These are phyloP conservation scores for Elaeagnus macrophylla DNA, from an alignment of 306 rosid genomes.

Conservation along the genomic window DNA sequence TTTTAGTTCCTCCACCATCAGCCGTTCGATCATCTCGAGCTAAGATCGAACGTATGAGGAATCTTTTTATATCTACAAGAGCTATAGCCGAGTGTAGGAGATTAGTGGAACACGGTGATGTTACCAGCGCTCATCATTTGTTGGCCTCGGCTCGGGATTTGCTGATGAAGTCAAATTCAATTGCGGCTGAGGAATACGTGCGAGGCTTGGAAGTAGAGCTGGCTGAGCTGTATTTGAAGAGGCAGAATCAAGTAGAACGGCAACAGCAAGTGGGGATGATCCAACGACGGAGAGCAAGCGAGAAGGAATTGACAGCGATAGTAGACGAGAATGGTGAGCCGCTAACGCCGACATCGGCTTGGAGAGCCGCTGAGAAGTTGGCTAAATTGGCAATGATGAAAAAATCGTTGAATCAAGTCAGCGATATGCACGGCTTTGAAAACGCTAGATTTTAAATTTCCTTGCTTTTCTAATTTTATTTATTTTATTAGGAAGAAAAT, in stretches of 20 bases:
- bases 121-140: conserved; percentile 51
- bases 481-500: not conserved
- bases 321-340: conserved; percentile 76
- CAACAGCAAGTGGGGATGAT: conserved; percentile 25
- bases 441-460: conserved; percentile 64
- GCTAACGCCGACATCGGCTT: conserved; percentile 70
- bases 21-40: conserved; percentile 22
- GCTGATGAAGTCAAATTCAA: conserved; percentile 36
- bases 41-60: conserved; percentile 39
- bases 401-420: conserved; percentile 63
- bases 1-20: conserved; percentile 35
- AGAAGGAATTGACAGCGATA: conserved; percentile 13
- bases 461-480: not conserved
- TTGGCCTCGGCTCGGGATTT: conserved; percentile 61
- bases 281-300: conserved; percentile 42
- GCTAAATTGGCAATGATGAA: conserved; percentile 66
- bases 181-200: conserved; percentile 32
- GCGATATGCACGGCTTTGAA: conserved; percentile 86
- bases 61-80: conserved; percentile 45
- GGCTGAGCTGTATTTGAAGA: conserved; percentile 58
- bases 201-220: conserved; percentile 60
- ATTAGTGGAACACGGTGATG: conserved; percentile 39
- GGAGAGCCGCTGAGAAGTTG: conserved; percentile 84
- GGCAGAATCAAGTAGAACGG: conserved; percentile 37
- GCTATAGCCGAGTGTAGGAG: conserved; percentile 72